Conservation (phyloP, 352 stramenopile species). For the Globisporangium canariense region DNA sequence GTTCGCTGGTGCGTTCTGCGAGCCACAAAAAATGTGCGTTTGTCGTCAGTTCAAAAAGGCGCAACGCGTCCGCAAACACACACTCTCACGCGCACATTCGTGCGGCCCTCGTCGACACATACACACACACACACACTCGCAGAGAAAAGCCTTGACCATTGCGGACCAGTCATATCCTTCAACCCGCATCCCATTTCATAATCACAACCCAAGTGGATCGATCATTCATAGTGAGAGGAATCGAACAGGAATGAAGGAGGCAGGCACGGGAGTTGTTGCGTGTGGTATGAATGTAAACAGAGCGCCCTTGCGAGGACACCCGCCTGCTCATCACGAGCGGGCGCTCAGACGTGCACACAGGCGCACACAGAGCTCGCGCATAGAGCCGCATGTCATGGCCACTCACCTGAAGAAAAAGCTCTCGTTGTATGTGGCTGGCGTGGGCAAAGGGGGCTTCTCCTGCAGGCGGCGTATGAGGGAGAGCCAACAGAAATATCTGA, state of each 20-base stretch:
- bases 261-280: background rate
- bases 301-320: background rate
- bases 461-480: background rate
- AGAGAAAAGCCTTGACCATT: background rate
- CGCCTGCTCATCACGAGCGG: constrained; percentile 1
- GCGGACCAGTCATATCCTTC: constrained; percentile 3
- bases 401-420: constrained; percentile 25
- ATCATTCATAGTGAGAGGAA: background rate
- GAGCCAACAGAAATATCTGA: constrained; percentile 37
- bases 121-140: background rate
- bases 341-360: background rate
- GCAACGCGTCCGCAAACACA: constrained; percentile 1
- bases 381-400: background rate
- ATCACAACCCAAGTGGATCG: background rate
- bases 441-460: constrained; percentile 7
- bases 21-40: constrained; percentile 2
- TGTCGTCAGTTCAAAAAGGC: constrained; percentile 1
- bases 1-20: constrained; percentile 7
- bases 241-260: constrained; percentile 1
- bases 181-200: background rate
- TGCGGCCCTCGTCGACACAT: too few relatives aligned
- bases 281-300: background rate
- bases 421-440: constrained; percentile 20
- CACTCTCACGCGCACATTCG: background rate
- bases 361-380: background rate